Conservation (phyloP, 2,329 filamentous ascomycete genomes). For the Scopulariopsis brevicaulis region DNA sequence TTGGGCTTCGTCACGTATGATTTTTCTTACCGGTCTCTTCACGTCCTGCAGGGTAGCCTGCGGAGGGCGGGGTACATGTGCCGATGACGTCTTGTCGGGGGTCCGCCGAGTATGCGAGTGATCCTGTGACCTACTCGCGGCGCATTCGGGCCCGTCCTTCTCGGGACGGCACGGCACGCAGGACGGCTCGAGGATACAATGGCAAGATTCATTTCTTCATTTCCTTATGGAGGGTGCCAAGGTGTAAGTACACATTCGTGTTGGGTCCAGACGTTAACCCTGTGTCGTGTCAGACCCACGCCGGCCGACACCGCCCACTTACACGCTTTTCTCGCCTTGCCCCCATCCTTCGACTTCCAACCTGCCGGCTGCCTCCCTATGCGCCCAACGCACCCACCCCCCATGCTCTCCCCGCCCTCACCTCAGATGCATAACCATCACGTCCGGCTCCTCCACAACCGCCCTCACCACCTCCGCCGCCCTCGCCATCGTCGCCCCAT, state of each 20-base stretch:
- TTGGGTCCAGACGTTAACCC: too few relatives aligned
- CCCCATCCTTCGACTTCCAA: too few relatives aligned
- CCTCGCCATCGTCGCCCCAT: conserved; percentile 88
- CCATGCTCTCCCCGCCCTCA: conserved; percentile 24
- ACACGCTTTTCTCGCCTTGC: too few relatives aligned
- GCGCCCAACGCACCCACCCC: neutral
- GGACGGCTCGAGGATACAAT: neutral
- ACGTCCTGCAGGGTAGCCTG: neutral
- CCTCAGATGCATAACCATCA: conserved; percentile 73
- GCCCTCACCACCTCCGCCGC: conserved; percentile 72
- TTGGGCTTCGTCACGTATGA: neutral
- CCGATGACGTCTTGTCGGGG: neutral
- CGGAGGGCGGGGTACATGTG: neutral
- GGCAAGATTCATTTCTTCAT: too few relatives aligned
- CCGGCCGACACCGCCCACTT: too few relatives aligned
- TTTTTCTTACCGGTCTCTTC: neutral
- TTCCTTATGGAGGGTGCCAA: too few relatives aligned
- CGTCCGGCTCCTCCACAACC: conserved; percentile 74
- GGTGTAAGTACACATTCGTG: too few relatives aligned
- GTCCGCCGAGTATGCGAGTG: neutral
- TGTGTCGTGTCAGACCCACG: too few relatives aligned
- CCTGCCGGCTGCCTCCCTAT: neutral
- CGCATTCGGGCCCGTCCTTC: neutral
- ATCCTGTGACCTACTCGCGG: neutral
- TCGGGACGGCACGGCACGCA: neutral